These are phyloP conservation scores for Acrodontium crateriforme DNA, from an alignment of 2,329 filamentous ascomycete species.

Conservation along the genomic window DNA sequence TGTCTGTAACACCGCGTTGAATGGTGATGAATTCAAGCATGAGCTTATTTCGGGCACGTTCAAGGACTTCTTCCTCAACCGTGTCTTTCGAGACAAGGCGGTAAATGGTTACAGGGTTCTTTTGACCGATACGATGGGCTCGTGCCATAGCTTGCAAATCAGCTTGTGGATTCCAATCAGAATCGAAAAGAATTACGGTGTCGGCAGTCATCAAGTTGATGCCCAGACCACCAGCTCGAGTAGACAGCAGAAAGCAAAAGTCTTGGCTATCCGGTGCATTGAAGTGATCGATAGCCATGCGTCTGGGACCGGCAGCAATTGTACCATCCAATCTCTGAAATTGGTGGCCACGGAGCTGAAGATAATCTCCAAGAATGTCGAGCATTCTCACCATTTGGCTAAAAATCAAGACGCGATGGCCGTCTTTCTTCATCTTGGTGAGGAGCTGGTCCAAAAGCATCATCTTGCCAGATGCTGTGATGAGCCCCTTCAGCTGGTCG, in stretches of 20 bases:
- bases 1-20: slow-evolving; percentile 90
- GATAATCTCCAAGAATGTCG: slow-evolving; percentile 87
- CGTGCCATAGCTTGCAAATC: slow-evolving; percentile 97
- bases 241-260: slow-evolving; percentile 92
- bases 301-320: slow-evolving; percentile 73
- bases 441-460: slow-evolving; percentile 95
- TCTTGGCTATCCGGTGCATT: slow-evolving; percentile 93
- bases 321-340: slow-evolving; percentile 94
- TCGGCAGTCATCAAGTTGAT: slow-evolving; percentile 99
- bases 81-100: slow-evolving; percentile 95
- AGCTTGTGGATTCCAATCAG: slow-evolving; percentile 97
- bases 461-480: slow-evolving; percentile 98
- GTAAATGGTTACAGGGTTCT: slow-evolving; percentile 90
- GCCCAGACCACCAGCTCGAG: slow-evolving; percentile 87
- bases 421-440: slow-evolving; percentile 81
- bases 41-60: slow-evolving; percentile 91
- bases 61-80: slow-evolving; percentile 92
- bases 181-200: slow-evolving; percentile 95
- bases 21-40: slow-evolving; percentile 96
- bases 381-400: slow-evolving; percentile 99
- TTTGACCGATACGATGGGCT: slow-evolving; percentile 94
- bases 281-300: slow-evolving; percentile 94
- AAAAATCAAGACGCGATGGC: slow-evolving; percentile 92
- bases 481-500: slow-evolving; percentile 80
- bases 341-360: slow-evolving; percentile 82